Base-by-base conservation (phyloP, 805 yeast genomes). In the Ogataea nakhonphanomensis region DNA sequence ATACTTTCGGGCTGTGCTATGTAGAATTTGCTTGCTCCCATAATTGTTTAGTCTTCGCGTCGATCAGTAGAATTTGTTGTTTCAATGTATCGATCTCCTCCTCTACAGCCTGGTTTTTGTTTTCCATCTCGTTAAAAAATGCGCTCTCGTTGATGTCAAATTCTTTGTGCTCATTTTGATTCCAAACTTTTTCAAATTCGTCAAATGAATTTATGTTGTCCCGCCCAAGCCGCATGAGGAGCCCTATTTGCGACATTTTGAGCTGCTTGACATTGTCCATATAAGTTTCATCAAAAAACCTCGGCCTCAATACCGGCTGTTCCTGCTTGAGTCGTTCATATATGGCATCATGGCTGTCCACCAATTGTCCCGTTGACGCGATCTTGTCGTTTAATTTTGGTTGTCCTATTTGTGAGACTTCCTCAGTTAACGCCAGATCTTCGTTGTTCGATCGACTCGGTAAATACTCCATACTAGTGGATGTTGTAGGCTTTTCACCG, bases 301-400 rank as follows among this genome's bases (percentile, higher is more conserved):
- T 69, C 30, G 70, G 71, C 35, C 60, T 71, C 48, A 53, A 78
- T 67, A 82, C 70, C 37, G 68, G 69, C 41, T 75, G 74, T 7
- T 88, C 93, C 48, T 86, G 95, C 48, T 87, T 90, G 46, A 91
- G 69, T 0, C 85, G 82, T 53, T 85, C 95, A 35, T 89, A 80
- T 50, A 87, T 95, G 6, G 91, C 81, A 61, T 86, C 95, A 62
- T 81, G 89, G 45, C 76, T 67, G 39, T 84, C 80, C 14, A 77
- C 80, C 34, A 70, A 67, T 7, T 88, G 86, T 36, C 67, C 63
- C 0, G 79, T 74, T 4, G 76, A 65, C 8, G 80, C 75, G 3
- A 79, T 59, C 46, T 67, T 67, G 54, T 81, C 86, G 12, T 61
- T 46, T 3, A 67, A 54, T 25, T 64, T 59, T 5, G 55, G 50